These are phyloP conservation scores for Russula emetica DNA, from an alignment of 768 basidiomycete species.

Conservation along the genomic window DNA sequence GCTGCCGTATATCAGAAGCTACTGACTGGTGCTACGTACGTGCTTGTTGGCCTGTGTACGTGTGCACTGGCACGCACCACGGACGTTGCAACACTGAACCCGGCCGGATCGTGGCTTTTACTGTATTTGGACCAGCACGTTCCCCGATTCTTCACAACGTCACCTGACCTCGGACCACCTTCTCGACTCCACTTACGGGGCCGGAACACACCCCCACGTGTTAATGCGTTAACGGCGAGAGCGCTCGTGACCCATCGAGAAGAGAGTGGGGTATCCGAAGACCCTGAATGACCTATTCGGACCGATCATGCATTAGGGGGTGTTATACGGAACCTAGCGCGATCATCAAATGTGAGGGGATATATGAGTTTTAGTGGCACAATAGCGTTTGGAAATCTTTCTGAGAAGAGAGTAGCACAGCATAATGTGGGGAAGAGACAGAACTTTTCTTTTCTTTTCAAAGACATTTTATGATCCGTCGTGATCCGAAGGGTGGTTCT, in stretches of 20 bases:
- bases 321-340: background rate
- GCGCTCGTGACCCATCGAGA: slow-evolving; percentile 1
- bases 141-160: background rate
- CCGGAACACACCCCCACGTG: background rate
- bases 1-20: background rate
- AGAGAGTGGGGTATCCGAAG: slow-evolving; percentile 2
- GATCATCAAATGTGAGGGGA: background rate
- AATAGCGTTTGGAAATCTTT: background rate
- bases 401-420: background rate
- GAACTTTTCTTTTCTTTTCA: background rate
- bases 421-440: background rate
- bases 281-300: background rate
- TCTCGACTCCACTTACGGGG: background rate
- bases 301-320: slow-evolving; percentile 15
- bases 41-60: no score
- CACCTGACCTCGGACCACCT: background rate
- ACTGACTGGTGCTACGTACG: background rate
- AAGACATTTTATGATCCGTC: background rate
- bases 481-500: background rate
- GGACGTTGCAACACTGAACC: no score
- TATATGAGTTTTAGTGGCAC: background rate
- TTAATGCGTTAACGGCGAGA: background rate
- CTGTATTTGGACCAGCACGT: background rate
- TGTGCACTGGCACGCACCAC: no score
- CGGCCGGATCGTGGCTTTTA: no score